Evolutionary conservation across 306 rosid species (phyloP).

Genomic region (Prunus mongolica): DNA sequence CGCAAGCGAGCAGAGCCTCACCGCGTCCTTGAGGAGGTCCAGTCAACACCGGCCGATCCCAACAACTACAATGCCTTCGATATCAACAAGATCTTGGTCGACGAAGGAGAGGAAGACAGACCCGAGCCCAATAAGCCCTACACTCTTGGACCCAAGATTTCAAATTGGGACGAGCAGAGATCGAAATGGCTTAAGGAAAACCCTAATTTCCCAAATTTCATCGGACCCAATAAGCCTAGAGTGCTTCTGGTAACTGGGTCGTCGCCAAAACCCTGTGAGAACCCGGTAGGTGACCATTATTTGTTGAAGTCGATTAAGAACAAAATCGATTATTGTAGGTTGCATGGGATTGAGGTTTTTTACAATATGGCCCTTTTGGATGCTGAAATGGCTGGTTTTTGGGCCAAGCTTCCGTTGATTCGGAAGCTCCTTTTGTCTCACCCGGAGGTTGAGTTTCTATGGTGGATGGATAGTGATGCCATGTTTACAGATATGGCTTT

Average conservation of each 20-base stretch:
- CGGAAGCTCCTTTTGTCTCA: conserved; percentile 68
- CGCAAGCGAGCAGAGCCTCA: conserved; percentile 59
- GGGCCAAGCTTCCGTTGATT: conserved; percentile 91
- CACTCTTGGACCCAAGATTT: conserved; percentile 73
- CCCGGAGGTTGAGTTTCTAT: conserved; percentile 76
- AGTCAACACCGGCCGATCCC: conserved; percentile 26
- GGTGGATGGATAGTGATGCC: conserved; percentile 99
- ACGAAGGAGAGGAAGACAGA: conserved; percentile 45
- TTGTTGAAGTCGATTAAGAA: conserved; percentile 75
- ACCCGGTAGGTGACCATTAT: conserved; percentile 89
- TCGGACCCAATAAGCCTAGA: conserved; percentile 64
- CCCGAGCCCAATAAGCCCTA: conserved; percentile 42
- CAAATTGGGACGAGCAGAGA: conserved; percentile 70
- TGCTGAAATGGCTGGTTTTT: conserved; percentile 91
- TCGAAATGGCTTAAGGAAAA: conserved; percentile 58
- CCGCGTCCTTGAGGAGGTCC: conserved; percentile 54
- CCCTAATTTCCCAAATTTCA: conserved; percentile 59
- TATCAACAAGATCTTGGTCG: conserved; percentile 54
- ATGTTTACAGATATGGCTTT: conserved; percentile 93
- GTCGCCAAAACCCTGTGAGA: conserved; percentile 88
- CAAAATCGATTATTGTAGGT: conserved; percentile 84
- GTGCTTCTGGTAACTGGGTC: conserved; percentile 89
- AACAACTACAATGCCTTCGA: conserved; percentile 64
- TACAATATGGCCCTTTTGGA: conserved; percentile 80
- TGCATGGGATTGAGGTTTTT: conserved; percentile 80